Base-by-base conservation (phyloP, 495 filamentous ascomycete species). In the Pyronema omphalodes region DNA sequence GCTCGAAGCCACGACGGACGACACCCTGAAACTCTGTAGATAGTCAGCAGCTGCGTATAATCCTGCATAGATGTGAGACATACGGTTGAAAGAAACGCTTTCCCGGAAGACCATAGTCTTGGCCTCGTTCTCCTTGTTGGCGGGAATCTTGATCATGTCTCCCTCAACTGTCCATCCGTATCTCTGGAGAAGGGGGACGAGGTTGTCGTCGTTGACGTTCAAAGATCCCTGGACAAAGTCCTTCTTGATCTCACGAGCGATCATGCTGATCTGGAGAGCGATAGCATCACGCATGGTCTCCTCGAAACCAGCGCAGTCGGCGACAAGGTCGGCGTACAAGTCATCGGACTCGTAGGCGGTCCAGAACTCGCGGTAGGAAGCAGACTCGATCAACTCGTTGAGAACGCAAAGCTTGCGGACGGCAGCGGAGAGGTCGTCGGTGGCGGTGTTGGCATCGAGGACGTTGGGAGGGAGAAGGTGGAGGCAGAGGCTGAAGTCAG, bases 101-200 rank as follows among this genome's bases (percentile, higher is more conserved):
- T 99, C 93, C 68, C 89, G 79, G 66, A 94, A 88, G 61, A 95
- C 84, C 41, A 86, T 86, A 62, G 88, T 89, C 75, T 91, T 88
- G 33, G 86, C 93, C 78, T 96, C 88, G 69, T 99, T 99, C 75
- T 99, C 93, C 69, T 91, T 83, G 69, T 96, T 99, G 66, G 82
- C 73, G 46, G 93, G 91, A 36, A 89, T 76, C 68, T 78, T 79
- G 50, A 89, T 77, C 29, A 79, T 71, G 36, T 63, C 70, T 9
- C 72, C 74, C 37, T 81, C 78, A 33, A 95, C 73, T 60, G 77
- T 78, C 93, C 93, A 99, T 62, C 80, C 84, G 41, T 88, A 83
- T 61, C 86, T 84, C 47, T 69, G 69, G 44, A 89, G 79, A 64
- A 95, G 95, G 63, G 83, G 80, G 51, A 81, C 74, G 19, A 93